These are phyloP conservation scores for Chrysopogon serrulatus DNA, from an alignment of 176 grass and related monocot genomes.

Conservation along the genomic window DNA sequence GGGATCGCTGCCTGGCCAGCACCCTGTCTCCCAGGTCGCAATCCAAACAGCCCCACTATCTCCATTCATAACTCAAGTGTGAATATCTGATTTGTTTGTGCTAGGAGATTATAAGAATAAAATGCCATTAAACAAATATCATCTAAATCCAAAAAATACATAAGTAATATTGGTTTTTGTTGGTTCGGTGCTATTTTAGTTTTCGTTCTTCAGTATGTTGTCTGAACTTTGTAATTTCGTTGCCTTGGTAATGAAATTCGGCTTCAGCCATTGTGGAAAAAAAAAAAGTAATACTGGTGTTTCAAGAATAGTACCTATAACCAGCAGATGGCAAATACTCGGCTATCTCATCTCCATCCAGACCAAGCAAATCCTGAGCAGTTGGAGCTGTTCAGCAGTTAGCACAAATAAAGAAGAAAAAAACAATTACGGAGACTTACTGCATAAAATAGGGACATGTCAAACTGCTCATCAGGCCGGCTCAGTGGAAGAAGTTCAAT, in stretches of 20 bases:
- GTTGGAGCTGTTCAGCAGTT: slow-evolving; percentile 18
- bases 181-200: too few species aligned
- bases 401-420: background rate
- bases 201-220: too few species aligned
- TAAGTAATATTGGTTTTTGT: background rate
- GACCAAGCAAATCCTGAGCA: slow-evolving; percentile 76
- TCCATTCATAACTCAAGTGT: slow-evolving; percentile 3
- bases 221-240: too few species aligned
- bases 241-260: too few species aligned
- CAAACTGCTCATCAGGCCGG: slow-evolving; percentile 59
- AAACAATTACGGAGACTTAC: slow-evolving; percentile 40
- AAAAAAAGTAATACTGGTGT: too few species aligned
- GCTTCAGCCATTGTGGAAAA: too few species aligned
- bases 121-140: background rate
- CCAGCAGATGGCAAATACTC: slow-evolving; percentile 75
- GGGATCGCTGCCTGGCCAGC: too few species aligned
- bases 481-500: slow-evolving; percentile 90
- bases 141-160: slow-evolving; percentile 2
- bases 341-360: slow-evolving; percentile 64
- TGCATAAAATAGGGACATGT: slow-evolving; percentile 84
- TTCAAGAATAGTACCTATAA: slow-evolving; percentile 64
- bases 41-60: too few species aligned
- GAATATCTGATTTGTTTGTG: background rate
- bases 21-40: too few species aligned
- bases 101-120: background rate